These are phyloP conservation scores for Yarrowia porcina DNA, from an alignment of 805 yeast genomes.

Conservation along the genomic window DNA sequence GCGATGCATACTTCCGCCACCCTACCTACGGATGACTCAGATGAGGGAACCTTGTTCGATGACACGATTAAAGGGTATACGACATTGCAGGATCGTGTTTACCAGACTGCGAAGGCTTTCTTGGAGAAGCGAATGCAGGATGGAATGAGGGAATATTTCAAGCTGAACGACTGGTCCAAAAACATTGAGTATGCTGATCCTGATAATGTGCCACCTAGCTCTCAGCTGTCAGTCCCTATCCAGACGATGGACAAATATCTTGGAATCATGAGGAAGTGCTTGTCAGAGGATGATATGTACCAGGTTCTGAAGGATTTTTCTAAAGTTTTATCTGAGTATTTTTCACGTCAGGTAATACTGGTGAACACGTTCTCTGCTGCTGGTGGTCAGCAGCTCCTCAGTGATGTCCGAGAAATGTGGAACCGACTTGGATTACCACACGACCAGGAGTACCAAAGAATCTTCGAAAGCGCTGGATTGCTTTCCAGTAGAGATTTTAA, in stretches of 20 bases:
- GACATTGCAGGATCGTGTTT: constrained; percentile 37
- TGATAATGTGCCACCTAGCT: constrained; percentile 27
- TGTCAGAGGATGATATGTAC: constrained; percentile 38
- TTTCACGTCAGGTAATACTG: constrained; percentile 42
- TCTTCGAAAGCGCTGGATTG: not conserved
- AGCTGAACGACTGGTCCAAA: constrained; percentile 36
- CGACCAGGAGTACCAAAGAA: not conserved
- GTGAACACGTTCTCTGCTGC: constrained; percentile 39
- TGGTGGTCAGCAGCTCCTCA: constrained; percentile 41
- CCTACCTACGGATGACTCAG: constrained; percentile 29
- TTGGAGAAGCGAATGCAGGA: constrained; percentile 41
- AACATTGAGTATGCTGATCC: constrained; percentile 18
- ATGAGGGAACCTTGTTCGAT: constrained; percentile 45
- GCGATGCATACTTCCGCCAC: constrained; percentile 3
- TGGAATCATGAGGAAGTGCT: constrained; percentile 35
- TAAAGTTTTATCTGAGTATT: constrained; percentile 38
- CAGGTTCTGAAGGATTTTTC: constrained; percentile 35
- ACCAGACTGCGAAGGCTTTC: constrained; percentile 36
- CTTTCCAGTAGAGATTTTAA: constrained; percentile 8
- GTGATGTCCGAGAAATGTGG: constrained; percentile 40
- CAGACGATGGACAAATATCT: constrained; percentile 36
- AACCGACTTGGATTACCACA: not conserved
- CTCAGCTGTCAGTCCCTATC: constrained; percentile 35
- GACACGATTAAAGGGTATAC: constrained; percentile 44
- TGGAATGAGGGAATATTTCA: constrained; percentile 42